Evolutionary conservation across 352 stramenopile species (phyloP), one percentile per base, ranked within the genome.

Genomic region (Pythium angustatum): DNA sequence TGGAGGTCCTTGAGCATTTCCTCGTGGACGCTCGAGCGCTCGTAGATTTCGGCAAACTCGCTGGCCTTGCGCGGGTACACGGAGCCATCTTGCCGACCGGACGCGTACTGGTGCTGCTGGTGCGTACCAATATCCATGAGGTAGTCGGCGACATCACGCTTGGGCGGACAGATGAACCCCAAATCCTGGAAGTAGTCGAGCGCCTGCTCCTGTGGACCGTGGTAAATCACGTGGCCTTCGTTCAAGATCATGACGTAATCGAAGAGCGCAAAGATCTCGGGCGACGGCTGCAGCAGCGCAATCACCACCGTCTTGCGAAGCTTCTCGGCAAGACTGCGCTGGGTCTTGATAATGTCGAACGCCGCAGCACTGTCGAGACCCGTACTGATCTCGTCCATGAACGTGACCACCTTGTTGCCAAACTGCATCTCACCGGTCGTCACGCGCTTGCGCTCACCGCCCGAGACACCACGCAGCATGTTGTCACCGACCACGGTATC

Each of bases 351-450:
- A 61, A 98, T 97, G 57, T 97, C 90, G 65, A 47, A 69, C 12
- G 62, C 52, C 14, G 62, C 62, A 1, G 62, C 62, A 53, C 54
- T 64, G 48, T 69, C 90, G 17, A 98, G 75, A 9, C 92, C 92
- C 26, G 87, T 97, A 50, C 77, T 90, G 62, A 98, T 95, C 73
- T 93, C 81, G 72, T 98, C 90, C 62, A 79, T 79, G 48, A 89
- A 82, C 24, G 80, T 58, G 19, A 96, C 76, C 19, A 63, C 71
- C 55, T 73, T 66, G 27, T 64, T 62, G 27, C 69, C 65, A 48
- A 85, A 75, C 38, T 92, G 69, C 75, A 98, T 97, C 76, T 84
- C 72, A 51, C 73, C 76, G 0, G 66, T 64, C 36, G 63, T 70
- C 55, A 70, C 63, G 50, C 63, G 63, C 55, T 70, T 70, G 36